Base-by-base conservation (phyloP, 106 monocot species). In the Cymbidium sinense region DNA sequence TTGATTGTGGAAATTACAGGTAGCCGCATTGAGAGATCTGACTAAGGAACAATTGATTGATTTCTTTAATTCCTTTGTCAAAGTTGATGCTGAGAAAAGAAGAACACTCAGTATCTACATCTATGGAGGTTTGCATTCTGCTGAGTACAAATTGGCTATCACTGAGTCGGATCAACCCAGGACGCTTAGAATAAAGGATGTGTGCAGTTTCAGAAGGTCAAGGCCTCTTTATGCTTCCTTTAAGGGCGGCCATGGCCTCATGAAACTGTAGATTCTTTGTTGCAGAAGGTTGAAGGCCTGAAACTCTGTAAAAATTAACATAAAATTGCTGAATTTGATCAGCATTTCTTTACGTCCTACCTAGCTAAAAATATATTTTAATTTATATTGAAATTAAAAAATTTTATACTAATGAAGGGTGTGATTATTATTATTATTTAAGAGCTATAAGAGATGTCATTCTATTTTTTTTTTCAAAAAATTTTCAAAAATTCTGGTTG, bases 201-300 rank as follows among this genome's bases (percentile, higher is more conserved):
- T 92, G 7, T 94, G 88, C 77, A 77, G 82, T 54, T 98, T 98
- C 79, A 91, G 83, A 80, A 92, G 91, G 67, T 94, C 96, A 35
- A 91, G 93, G 54, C 88, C 94, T 34, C 84, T 98, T 17, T 98
- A 33, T 85, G 91, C 91, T 50, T 98, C 96, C 43, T 88, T 92
- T 75, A 91, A 81, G 78, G 90, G 91, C 4, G 96, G 90, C 20
- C 73, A 88, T 81, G 89, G 88, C 34, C 94, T 84, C 15, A 85
- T 91, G 87, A 96, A 91, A 73, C 80, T 96, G 43, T 74, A 74
- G 74, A 19, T 44, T 34, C 31, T 33, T 67, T 33, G 17, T 12
- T 67, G 67, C 67, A 27, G 65, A 29, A 8, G 28, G n/a, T n/a
- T n/a, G 29, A 54, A 54, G 18, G 54, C 2, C 20, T 2, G n/a